Evolutionary conservation across 495 filamentous ascomycete genomes (phyloP), one percentile per base, ranked within the genome.

Genomic region (Aspergillus steynii): DNA sequence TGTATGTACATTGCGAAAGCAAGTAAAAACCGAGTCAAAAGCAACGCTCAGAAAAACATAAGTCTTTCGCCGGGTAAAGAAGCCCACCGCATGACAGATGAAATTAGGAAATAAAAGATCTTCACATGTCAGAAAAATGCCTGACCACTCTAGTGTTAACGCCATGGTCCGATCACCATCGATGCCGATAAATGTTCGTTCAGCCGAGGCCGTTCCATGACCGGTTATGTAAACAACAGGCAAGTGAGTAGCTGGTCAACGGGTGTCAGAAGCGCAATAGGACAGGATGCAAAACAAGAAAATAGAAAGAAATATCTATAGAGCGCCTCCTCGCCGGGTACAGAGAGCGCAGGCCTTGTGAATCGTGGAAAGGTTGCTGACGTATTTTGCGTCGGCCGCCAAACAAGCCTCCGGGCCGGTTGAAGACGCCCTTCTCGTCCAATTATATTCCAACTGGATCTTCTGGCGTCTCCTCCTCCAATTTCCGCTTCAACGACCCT

Each of bases 401-500:
- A 12, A 42, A 10, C 9, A 42, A 15, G 5, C 7, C 31, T 3
- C 31, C 7, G 31, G 31, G 31, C 31, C 7, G 31, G 31, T 1
- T 32, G 31, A 32, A 32, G 31, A 32, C 31, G 31, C 31, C 31
- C 37, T 42, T 10, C 14, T 34, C 28, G 31, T 15, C n/a, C 28
- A 37, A 52, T 59, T 50, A 61, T 49, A 71, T 68, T 25, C 68
- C 66, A 31, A 61, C 53, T 26, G 72, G 61, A 27, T 48, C 48
- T 8, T 59, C 61, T 37, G 46, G 37, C 37, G 37, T 56, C 34
- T 53, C 64, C 51, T 71, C 68, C 51, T 60, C 68, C 65, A 65
- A 55, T 29, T 66, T 62, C 26, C 74, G 65, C 66, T 77, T 77
- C 51, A 71, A 56, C 52, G 72, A 61, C 46, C 81, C 85, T 55